These are phyloP conservation scores for Dactylonectria macrodidyma DNA, from an alignment of 2,329 filamentous ascomycete species.

Conservation along the genomic window DNA sequence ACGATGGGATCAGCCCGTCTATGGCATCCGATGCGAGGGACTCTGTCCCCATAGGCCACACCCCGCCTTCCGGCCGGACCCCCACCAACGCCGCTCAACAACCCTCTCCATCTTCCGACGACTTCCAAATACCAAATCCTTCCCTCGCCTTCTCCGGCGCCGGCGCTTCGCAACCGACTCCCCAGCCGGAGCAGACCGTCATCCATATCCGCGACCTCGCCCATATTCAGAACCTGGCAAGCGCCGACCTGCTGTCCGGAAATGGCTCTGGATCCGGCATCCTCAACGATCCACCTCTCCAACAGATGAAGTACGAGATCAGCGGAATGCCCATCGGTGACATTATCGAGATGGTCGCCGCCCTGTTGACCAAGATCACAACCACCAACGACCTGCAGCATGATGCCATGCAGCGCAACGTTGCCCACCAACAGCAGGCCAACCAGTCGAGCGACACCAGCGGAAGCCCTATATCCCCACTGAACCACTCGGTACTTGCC, in stretches of 20 bases:
- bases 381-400: conserved; percentile 96
- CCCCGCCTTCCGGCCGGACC: conserved; percentile 40
- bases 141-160: conserved; percentile 51
- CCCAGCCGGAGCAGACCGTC: conserved; percentile 59
- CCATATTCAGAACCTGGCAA: conserved; percentile 91
- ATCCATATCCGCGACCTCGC: conserved; percentile 91
- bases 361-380: conserved; percentile 95
- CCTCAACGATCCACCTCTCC: conserved; percentile 65
- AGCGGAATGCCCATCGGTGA: conserved; percentile 97
- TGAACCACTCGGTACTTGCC: conserved; percentile 82
- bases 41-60: conserved; percentile 47
- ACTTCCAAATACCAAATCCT: conserved; percentile 55
- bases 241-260: conserved; percentile 77
- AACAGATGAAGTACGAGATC: conserved; percentile 86
- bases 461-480: conserved; percentile 70
- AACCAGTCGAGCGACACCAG: conserved; percentile 60
- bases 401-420: conserved; percentile 86
- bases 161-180: conserved; percentile 45
- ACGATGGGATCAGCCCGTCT: conserved; percentile 61
- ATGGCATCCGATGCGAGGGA: conserved; percentile 63
- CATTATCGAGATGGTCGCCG: conserved; percentile 99
- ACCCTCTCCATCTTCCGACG: conserved; percentile 56
- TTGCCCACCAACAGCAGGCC: conserved; percentile 71
- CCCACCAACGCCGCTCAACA: conserved; percentile 42
- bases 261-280: conserved; percentile 64